Evolutionary conservation across 129 eudicot species (phyloP), one percentile per base, ranked within the genome.

Genomic region (Escallonia rubra): DNA sequence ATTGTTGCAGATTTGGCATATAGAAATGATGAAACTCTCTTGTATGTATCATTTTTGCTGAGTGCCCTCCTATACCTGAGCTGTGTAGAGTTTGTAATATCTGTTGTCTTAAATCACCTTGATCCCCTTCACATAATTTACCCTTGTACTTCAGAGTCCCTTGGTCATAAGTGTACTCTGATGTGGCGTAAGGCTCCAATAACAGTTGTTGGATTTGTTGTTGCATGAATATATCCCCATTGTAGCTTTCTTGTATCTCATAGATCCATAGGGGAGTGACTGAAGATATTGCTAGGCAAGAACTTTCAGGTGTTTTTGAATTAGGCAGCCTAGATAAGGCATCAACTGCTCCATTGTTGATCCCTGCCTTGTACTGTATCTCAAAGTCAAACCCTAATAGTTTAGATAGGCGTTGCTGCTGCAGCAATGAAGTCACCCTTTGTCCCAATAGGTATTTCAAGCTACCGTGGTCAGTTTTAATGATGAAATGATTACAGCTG

Each of bases 41-140:
- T 43, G 2, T 3, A 8, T 4, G 66, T 72, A 7, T 43, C 45
- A 6, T 53, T 3, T 1, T 38, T 2, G 70, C 57, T 1, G 70
- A 72, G 52, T 72, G 76, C 10, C 70, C 76, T 5, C 69, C 76
- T 10, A 39, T 12, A 13, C 57, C 41, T 3, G 57, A 49, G 7
- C 14, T 63, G 61, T 71, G 75, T 13, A 43, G 3, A 39, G 4
- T 44, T 1, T 15, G 4, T 9, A 63, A 11, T n/a, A 63, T 34
- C 10, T 43, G 10, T 2, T 63, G 9, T 7, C 16, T 44, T 3
- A 55, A 7, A 7, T 44, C 10, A 3, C 4, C 34, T 13, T 47
- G 41, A 9, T 49, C 10, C 4, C 75, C 62, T 2, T 60, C 51
- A 8, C 46, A 54, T 9, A 61, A 3, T 13, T 9, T 61, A 3